Conservation (phyloP, 345 rosid species). For the Clausena lansium region DNA sequence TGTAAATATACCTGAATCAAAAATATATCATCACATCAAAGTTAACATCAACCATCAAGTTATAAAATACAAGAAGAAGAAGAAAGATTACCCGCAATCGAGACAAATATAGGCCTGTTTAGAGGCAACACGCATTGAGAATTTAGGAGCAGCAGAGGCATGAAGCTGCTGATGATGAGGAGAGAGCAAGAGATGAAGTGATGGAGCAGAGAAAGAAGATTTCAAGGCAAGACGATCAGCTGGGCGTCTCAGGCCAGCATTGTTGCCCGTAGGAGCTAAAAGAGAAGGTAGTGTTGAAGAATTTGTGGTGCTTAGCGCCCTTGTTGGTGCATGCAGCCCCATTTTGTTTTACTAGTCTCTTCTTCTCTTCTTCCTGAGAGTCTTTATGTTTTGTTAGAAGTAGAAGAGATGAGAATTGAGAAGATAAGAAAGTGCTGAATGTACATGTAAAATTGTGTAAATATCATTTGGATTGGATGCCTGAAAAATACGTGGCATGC, state of each 20-base stretch:
- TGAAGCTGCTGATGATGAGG: slow-evolving; percentile 24
- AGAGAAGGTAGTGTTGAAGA: slow-evolving; percentile 23
- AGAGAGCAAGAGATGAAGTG: slow-evolving; percentile 43
- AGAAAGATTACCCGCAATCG: slow-evolving; percentile 70
- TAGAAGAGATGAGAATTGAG: slow-evolving; percentile 18
- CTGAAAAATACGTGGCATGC: slow-evolving; percentile 25
- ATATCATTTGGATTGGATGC: neutral
- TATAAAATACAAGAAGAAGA: neutral
- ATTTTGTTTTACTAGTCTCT: slow-evolving; percentile 15
- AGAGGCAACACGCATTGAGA: slow-evolving; percentile 81
- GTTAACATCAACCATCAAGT: no score
- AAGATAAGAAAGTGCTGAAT: slow-evolving; percentile 29
- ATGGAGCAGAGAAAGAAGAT: slow-evolving; percentile 57
- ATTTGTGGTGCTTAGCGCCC: slow-evolving; percentile 17
- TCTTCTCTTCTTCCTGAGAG: no score
- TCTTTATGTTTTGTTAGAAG: neutral
- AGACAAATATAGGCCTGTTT: slow-evolving; percentile 90
- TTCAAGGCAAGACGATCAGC: slow-evolving; percentile 41
- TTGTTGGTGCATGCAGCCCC: slow-evolving; percentile 40
- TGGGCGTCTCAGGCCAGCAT: slow-evolving; percentile 34
- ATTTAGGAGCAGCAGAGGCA: slow-evolving; percentile 43
- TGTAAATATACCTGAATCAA: slow-evolving; percentile 75
- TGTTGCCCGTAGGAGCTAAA: slow-evolving; percentile 32
- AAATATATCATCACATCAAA: neutral
- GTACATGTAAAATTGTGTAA: neutral